Evolutionary conservation across 176 grass and related monocot genomes (phyloP).

Genomic region (Puya raimondii): DNA sequence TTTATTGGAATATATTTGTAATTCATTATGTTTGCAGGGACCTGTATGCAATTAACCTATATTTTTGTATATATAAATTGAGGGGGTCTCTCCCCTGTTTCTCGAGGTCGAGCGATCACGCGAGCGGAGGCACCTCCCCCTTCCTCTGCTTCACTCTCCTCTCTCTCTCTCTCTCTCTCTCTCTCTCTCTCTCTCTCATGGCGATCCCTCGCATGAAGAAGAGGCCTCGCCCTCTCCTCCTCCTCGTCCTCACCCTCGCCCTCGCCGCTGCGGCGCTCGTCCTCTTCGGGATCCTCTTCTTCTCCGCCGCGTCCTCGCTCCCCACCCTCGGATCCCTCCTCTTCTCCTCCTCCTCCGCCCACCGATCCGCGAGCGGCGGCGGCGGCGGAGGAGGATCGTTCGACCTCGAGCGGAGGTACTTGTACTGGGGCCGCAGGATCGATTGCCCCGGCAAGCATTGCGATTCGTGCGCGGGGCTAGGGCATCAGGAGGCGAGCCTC

Average conservation of each 20-base stretch:
- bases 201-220: neutral
- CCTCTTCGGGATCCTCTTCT: conserved; percentile 6
- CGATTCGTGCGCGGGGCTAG: conserved; percentile 68
- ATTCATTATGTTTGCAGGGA: no score
- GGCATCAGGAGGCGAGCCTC: conserved; percentile 87
- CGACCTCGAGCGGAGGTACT: conserved; percentile 32
- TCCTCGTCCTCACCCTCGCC: neutral
- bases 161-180: neutral
- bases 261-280: neutral
- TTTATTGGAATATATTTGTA: no score
- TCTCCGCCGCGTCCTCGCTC: neutral
- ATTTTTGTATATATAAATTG: no score
- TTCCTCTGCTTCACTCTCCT: no score
- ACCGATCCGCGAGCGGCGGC: conserved; percentile 13
- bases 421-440: conserved; percentile 67
- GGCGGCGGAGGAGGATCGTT: neutral
- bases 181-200: neutral
- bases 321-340: conserved; percentile 7
- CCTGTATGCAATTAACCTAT: no score
- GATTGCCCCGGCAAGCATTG: conserved; percentile 94
- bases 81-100: no score
- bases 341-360: conserved; percentile 30
- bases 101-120: no score
- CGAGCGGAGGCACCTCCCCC: no score
- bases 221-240: conserved; percentile 5